Evolutionary conservation across 2,329 filamentous ascomycete genomes (phyloP).

Genomic region (Fusarium pseudonygamai): DNA sequence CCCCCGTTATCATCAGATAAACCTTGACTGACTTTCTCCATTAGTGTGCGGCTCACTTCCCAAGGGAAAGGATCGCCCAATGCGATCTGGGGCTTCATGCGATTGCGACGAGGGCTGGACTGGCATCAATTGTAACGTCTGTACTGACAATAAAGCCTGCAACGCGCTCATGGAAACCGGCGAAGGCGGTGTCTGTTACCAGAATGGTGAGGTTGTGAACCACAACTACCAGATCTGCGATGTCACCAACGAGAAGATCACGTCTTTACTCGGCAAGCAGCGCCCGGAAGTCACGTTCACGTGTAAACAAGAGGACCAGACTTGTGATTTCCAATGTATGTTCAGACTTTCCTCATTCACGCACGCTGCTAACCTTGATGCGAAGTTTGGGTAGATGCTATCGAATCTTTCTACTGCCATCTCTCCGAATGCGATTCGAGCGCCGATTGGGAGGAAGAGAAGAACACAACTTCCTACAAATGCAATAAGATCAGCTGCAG

Average conservation of each 20-base stretch:
- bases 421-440: slow-evolving; percentile 81
- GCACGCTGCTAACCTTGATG: slow-evolving; percentile 8
- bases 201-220: slow-evolving; percentile 87
- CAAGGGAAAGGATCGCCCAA: slow-evolving; percentile 80
- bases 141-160: slow-evolving; percentile 83
- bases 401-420: slow-evolving; percentile 96
- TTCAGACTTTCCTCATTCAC: background rate
- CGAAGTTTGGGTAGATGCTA: slow-evolving; percentile 92
- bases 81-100: slow-evolving; percentile 77
- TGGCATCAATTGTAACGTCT: slow-evolving; percentile 98
- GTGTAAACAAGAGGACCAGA: slow-evolving; percentile 77
- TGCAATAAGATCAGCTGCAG: slow-evolving; percentile 87
- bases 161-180: slow-evolving; percentile 86
- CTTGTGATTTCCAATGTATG: slow-evolving; percentile 95
- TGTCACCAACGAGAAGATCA: slow-evolving; percentile 95
- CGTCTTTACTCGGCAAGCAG: slow-evolving; percentile 83
- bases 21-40: slow-evolving; percentile 14
- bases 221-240: slow-evolving; percentile 98
- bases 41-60: slow-evolving; percentile 86
- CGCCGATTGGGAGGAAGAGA: slow-evolving; percentile 72
- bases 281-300: slow-evolving; percentile 95
- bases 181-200: slow-evolving; percentile 89
- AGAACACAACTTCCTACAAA: slow-evolving; percentile 85
- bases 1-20: background rate
- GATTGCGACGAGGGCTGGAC: slow-evolving; percentile 93